Evolutionary conservation across 2,329 filamentous ascomycete genomes (phyloP).

Genomic region (Hymenoscyphus fraxineus): DNA sequence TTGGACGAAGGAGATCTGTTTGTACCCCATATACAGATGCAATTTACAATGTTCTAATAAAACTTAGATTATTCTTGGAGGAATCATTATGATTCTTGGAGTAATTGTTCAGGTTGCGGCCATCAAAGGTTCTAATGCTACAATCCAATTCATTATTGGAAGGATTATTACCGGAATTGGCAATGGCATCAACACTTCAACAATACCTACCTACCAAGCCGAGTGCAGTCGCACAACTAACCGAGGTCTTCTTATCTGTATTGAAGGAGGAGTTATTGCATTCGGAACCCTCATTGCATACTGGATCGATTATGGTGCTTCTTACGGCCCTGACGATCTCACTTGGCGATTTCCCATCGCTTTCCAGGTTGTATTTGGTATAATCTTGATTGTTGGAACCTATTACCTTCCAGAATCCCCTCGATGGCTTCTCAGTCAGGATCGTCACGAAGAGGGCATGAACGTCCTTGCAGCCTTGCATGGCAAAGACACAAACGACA

Average conservation of each 20-base stretch:
- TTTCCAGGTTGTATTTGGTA: slow-evolving; percentile 91
- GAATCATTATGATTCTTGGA: slow-evolving; percentile 56
- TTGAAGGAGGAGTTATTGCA: slow-evolving; percentile 56
- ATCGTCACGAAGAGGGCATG: slow-evolving; percentile 95
- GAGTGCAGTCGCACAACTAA: slow-evolving; percentile 40
- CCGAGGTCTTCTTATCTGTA: slow-evolving; percentile 47
- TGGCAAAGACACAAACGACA: slow-evolving; percentile 53
- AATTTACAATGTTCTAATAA: slow-evolving; percentile 40
- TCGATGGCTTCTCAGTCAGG: slow-evolving; percentile 92
- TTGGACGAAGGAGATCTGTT: slow-evolving; percentile 55
- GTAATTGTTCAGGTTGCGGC: slow-evolving; percentile 43
- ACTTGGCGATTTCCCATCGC: slow-evolving; percentile 87
- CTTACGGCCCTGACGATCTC: slow-evolving; percentile 75
- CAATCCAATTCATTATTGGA: slow-evolving; percentile 54
- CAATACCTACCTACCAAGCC: slow-evolving; percentile 63
- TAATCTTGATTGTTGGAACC: slow-evolving; percentile 76
- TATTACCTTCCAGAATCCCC: slow-evolving; percentile 94
- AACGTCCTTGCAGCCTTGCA: slow-evolving; percentile 96
- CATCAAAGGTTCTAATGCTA: slow-evolving; percentile 35
- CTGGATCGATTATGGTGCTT: slow-evolving; percentile 97
- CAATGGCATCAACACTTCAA: slow-evolving; percentile 49
- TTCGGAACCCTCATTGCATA: slow-evolving; percentile 77
- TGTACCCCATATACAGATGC: slow-evolving; percentile 34
- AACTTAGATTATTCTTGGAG: slow-evolving; percentile 49
- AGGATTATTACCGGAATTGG: slow-evolving; percentile 48